These are phyloP conservation scores for Ophiocordyceps sinensis DNA, from an alignment of 2,329 filamentous ascomycete genomes.

Conservation along the genomic window DNA sequence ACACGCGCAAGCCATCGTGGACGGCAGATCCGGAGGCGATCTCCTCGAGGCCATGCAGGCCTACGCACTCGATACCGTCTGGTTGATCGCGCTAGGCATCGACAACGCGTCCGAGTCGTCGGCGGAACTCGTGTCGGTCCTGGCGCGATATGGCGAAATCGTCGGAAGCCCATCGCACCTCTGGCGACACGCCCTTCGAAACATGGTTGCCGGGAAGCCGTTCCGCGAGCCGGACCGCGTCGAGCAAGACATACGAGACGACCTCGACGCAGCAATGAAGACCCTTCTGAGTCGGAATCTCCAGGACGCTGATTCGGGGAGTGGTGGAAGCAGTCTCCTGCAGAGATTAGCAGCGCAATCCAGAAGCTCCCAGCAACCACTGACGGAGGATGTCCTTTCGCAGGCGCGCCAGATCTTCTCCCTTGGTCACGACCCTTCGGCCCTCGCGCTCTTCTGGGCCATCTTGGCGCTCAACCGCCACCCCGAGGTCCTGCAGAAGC, in stretches of 20 bases:
- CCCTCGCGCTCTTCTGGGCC: conserved; percentile 1
- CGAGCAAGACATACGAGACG: neutral
- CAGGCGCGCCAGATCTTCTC: conserved; percentile 3
- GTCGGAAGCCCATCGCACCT: conserved; percentile 2
- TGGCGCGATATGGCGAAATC: neutral
- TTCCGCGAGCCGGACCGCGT: conserved; percentile 1
- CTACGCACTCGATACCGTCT: conserved; percentile 2
- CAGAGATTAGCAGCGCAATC: neutral
- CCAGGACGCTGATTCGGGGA: neutral
- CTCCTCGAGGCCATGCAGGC: conserved; percentile 1
- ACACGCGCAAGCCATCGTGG: neutral
- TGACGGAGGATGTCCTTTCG: conserved; percentile 1
- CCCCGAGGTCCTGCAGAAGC: neutral
- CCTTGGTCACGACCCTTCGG: conserved; percentile 2
- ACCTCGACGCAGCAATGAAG: neutral
- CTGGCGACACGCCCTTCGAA: conserved; percentile 1
- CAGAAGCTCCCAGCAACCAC: neutral
- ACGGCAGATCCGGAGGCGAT: neutral
- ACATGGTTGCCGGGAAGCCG: neutral
- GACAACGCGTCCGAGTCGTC: conserved; percentile 1
- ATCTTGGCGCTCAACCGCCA: conserved; percentile 2
- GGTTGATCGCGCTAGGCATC: conserved; percentile 1
- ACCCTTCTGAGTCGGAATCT: neutral
- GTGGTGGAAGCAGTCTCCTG: neutral
- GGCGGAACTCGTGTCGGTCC: neutral